Conservation (phyloP, 805 yeast genomes). For the Pichia paraexigua region DNA sequence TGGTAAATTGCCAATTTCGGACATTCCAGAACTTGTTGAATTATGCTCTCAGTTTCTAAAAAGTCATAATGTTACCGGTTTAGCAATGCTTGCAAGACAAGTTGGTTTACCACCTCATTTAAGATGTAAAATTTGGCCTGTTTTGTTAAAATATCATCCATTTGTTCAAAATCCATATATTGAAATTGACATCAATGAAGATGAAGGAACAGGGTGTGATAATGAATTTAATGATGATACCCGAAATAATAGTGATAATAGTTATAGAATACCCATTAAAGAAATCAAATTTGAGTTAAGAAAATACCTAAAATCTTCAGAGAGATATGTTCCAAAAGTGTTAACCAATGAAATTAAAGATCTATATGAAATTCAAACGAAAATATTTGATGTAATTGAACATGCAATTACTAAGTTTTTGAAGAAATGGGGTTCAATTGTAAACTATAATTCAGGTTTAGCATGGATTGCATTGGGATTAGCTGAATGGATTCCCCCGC, state of each 20-base stretch:
- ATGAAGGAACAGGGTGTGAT: conserved; percentile 19
- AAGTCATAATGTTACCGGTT: conserved; percentile 58
- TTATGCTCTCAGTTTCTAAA: conserved; percentile 49
- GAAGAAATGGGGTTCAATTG: conserved; percentile 68
- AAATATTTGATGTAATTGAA: conserved; percentile 49
- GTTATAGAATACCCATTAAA: conserved; percentile 21
- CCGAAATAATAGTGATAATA: neutral
- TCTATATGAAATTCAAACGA: conserved; percentile 38
- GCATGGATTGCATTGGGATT: conserved; percentile 84
- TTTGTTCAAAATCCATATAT: conserved; percentile 71
- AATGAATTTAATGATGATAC: conserved; percentile 8
- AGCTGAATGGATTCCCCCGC: conserved; percentile 83
- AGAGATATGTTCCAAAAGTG: conserved; percentile 28
- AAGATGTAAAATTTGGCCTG: conserved; percentile 78
- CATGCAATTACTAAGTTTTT: conserved; percentile 56
- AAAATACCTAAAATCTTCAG: conserved; percentile 47
- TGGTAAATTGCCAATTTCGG: conserved; percentile 37
- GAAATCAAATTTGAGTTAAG: conserved; percentile 49
- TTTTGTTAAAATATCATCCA: conserved; percentile 74
- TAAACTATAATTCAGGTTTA: conserved; percentile 73
- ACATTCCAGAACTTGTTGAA: conserved; percentile 41
- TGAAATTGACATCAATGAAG: conserved; percentile 45
- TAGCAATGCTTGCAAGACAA: conserved; percentile 75
- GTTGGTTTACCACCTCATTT: conserved; percentile 79
- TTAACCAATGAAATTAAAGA: conserved; percentile 25